Evolutionary conservation across 345 rosid genomes (phyloP), one percentile per base, ranked within the genome.

Genomic region (Trapa bicornis): DNA sequence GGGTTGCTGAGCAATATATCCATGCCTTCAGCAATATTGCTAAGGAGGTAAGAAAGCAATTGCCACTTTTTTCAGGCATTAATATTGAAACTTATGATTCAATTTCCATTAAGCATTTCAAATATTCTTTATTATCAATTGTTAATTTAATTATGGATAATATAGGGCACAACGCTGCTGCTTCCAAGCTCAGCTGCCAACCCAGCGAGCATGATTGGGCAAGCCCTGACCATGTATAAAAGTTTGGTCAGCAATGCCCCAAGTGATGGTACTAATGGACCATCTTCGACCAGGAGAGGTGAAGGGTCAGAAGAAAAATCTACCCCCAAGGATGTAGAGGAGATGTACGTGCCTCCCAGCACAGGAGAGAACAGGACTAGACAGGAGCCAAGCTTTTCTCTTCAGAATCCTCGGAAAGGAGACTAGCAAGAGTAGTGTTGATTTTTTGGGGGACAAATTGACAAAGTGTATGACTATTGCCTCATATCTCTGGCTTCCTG

Each of bases 11-110:
- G 71, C 95, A 87, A 67, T 94, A 94, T 69, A 70, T 91, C 70
- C 79, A 81, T 3, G 96, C 99, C 48, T 94, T 91, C 43, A 75
- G 97, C 61, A 84, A 94, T 52, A 87, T 94, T 72, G 99, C 97
- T 66, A 89, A 94, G 77, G 78, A 89, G 93, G 97, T 91, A 79
- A 81, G 54, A 13, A 16, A 67, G 39, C 37, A 14, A 22, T 22
- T 22, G 29, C 29, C 29, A 22, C 29, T 22, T 22, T 22, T 22
- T 22, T 22, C 29, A 22, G 29, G 29, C 29, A 22, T 22, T 22
- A 22, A 22, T 22, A 22, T 22, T 22, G 29, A 22, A 22, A 22
- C 29, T 22, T 22, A 22, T 22, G 29, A 22, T 22, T 22, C 29
- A 22, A 22, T 61, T 37, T 61, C 7, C 0, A 37, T 7, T 8